A percentile compares a stretch with the other conserved stretches of the same genome.
phyloP scores from a whole-genome alignment of 495 filamentous ascomycete species.

The Aspergillus kassunensis region DNA sequence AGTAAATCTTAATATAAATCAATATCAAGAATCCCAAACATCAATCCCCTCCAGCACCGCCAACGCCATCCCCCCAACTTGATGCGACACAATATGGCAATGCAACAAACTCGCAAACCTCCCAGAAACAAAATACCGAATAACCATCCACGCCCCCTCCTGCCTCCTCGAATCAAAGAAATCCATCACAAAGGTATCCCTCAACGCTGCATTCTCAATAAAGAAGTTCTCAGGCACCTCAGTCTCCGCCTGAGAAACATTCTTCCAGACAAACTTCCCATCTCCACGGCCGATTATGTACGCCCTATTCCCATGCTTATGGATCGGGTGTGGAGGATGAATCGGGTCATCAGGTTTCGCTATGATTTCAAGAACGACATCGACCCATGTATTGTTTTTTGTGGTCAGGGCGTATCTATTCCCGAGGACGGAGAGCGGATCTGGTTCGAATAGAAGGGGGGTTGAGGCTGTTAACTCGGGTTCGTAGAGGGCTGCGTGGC shows the following conservation, averaged over 20 bases:
- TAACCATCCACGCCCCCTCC: conserved; percentile 40
- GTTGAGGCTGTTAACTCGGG: not conserved
- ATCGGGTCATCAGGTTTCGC: conserved; percentile 14
- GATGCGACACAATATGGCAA: conserved; percentile 51
- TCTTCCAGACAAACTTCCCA: conserved; percentile 37
- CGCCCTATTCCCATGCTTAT: conserved; percentile 52
- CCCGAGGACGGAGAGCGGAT: not conserved
- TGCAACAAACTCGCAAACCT: conserved; percentile 50
- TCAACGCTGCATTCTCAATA: conserved; percentile 29
- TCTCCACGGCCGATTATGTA: conserved; percentile 42
- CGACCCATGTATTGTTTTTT: conserved; percentile 48
- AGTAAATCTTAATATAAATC: too few species aligned
- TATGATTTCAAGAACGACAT: conserved; percentile 41
- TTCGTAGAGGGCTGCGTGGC: conserved; percentile 18
- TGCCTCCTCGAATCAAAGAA: conserved; percentile 5
- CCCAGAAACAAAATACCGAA: conserved; percentile 49
- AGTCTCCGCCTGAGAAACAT: conserved; percentile 38
- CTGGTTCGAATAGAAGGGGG: conserved; percentile 40
- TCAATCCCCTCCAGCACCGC: conserved; percentile 49
- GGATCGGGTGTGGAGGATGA: conserved; percentile 48
- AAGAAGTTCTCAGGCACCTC: conserved; percentile 42
- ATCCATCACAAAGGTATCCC: conserved; percentile 43
- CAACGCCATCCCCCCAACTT: conserved; percentile 45
- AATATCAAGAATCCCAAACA: conserved; percentile 30
- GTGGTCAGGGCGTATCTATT: conserved; percentile 28